Base-by-base conservation (phyloP, 805 yeast species). In the Hanseniaspora guilliermondii region DNA sequence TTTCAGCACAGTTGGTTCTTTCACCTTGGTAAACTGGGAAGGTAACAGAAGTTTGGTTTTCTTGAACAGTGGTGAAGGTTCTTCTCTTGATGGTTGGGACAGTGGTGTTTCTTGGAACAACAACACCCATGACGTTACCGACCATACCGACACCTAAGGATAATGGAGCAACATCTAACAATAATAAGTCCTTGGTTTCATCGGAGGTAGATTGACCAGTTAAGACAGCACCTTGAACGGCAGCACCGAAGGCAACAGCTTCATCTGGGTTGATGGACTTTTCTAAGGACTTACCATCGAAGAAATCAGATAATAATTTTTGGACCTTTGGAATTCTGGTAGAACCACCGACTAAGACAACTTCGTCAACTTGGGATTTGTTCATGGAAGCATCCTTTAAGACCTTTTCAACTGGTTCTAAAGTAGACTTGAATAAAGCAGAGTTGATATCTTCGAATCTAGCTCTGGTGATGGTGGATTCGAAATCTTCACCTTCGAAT, bases 21-120 rank as follows among this genome's bases (percentile, higher is more conserved):
- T 91, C 98, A 83, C 98, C 98, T 81, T 91, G 97, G 83, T 85
- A 91, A 63, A 91, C 97, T 75, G 95, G 97, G 85, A 91, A 88
- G 76, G 87, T 93, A 62, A 91, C 97, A 65, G 96, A 87, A 70
- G 97, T 91, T 79, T 91, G 98, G 81, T 87, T 87, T 81, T 91
- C 98, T 66, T 85, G 95, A 69, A 87, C 95, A 65, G 98, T 91
- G 71, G 98, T 88, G 87, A 91, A 91, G 65, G 95, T 91, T 80
- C 95, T 88, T 72, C 96, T 85, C 85, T 91, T 91, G 77, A 88
- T 85, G 74, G 97, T 91, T 76, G 98, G 98, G 66, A 91, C 95
- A 68, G 97, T 91, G 66, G 97, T 86, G 86, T 93, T 93, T 81
- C 98, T 88, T 78, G 96, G 96, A 65, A 93, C 95, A 73, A 93